These are phyloP conservation scores for Physcia stellaris DNA, from an alignment of 495 filamentous ascomycete species.

Conservation along the genomic window DNA sequence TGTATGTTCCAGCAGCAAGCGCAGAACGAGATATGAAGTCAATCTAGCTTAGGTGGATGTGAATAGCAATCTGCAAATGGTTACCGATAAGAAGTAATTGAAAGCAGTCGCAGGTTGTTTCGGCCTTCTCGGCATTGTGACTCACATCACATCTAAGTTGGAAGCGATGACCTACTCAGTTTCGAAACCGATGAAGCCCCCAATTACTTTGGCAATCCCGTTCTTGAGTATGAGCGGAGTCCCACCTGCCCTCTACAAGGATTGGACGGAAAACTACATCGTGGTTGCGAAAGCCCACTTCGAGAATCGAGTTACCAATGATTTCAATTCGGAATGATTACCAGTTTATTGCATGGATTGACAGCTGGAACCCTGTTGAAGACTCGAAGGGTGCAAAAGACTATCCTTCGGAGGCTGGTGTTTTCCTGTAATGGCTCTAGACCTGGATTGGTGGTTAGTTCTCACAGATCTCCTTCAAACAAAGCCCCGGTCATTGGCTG, in stretches of 20 bases:
- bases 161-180: conserved; percentile 37
- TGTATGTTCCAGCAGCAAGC: too few species aligned
- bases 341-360: conserved; percentile 31
- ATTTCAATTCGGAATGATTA: conserved; percentile 41
- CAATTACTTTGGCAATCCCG: conserved; percentile 33
- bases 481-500: conserved; percentile 32
- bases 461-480: conserved; percentile 22
- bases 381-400: conserved; percentile 21
- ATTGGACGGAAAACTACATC: conserved; percentile 18
- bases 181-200: conserved; percentile 29
- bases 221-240: conserved; percentile 26
- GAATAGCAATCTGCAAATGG: conserved; percentile 29
- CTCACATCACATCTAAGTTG: conserved; percentile 38
- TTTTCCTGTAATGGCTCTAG: conserved; percentile 33
- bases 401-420: conserved; percentile 26
- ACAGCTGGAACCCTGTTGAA: conserved; percentile 31
- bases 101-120: conserved; percentile 36
- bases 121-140: conserved; percentile 38
- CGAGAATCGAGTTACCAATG: conserved; percentile 22
- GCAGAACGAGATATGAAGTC: too few species aligned
- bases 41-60: too few species aligned
- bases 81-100: conserved; percentile 27
- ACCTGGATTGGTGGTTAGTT: conserved; percentile 30
- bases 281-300: conserved; percentile 21
- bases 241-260: conserved; percentile 24